Conservation (phyloP, 352 stramenopile species). For the Pythium periplocum region DNA sequence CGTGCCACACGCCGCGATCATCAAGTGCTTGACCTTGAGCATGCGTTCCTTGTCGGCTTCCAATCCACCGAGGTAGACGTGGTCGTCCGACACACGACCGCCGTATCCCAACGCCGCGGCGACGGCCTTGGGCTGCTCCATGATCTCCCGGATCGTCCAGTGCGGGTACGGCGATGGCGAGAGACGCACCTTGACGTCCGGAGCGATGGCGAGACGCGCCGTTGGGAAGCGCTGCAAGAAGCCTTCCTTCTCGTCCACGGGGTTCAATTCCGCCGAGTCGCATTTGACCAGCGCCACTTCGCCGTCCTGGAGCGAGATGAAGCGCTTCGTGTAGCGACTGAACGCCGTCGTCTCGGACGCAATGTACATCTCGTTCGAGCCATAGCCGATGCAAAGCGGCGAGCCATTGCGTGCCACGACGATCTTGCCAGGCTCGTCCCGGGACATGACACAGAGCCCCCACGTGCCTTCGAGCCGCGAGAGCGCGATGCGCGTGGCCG, state of each 20-base stretch:
- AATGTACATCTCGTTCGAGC: constrained; percentile 94
- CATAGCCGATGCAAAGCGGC: constrained; percentile 89
- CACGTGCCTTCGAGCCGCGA: constrained; percentile 93
- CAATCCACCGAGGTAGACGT: constrained; percentile 92
- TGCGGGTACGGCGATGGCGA: constrained; percentile 93
- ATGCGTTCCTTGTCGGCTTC: constrained; percentile 90
- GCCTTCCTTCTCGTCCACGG: constrained; percentile 63
- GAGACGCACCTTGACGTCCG: constrained; percentile 93
- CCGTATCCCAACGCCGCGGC: constrained; percentile 92
- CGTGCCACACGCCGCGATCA: constrained; percentile 94
- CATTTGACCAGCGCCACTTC: constrained; percentile 94
- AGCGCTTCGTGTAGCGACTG: constrained; percentile 95
- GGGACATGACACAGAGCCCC: constrained; percentile 92
- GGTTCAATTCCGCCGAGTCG: constrained; percentile 92
- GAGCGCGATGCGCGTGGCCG: constrained; percentile 88
- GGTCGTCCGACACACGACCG: constrained; percentile 90
- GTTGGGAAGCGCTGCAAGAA: constrained; percentile 85
- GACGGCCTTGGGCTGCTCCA: constrained; percentile 97
- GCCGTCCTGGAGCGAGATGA: constrained; percentile 95
- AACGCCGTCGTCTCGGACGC: constrained; percentile 95
- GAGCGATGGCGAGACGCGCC: constrained; percentile 84
- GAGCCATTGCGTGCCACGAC: constrained; percentile 97
- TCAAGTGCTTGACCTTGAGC: constrained; percentile 91
- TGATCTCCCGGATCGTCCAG: constrained; percentile 95
- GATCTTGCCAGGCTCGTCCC: constrained; percentile 93